Evolutionary conservation across 208 protist genomes (phyloP), one percentile per base, ranked within the genome.

Genomic region (Acanthamoeba polyphaga): DNA sequence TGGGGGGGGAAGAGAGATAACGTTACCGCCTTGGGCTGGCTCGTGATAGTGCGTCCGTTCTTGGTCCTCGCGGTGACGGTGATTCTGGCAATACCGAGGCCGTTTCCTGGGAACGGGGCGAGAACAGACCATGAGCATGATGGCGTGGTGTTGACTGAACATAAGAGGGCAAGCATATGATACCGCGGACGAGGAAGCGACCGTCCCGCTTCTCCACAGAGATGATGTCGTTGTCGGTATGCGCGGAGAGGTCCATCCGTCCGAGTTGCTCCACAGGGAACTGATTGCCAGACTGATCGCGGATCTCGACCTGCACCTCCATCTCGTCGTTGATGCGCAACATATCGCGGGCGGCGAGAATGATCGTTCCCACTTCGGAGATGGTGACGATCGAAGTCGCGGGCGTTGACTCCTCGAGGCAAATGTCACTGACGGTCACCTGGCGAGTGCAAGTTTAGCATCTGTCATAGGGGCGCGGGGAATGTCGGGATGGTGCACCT

Each of bases 301-400:
- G 34, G 29, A 94, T 53, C 55, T 94, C 90, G 24, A 94, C 90
- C 32, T 94, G 62, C 68, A 94, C 19, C 22, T 94, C 90, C 51
- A 82, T 82, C n/a, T 22, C 49, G 53, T 94, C 70, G 46, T 64
- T 64, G 68, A 94, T 55, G 32, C 32, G 64, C 27, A 94, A 27
- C 62, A 94, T 76, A 34, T 94, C 90, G 29, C 66, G 46, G 27
- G 90, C 38, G 12, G 91, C 82, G 19, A 94, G 43, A 17, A 29
- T 38, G 43, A 94, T 94, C 17, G 90, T 64, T 43, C 90, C 90
- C 49, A 94, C 70, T 32, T 94, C 90, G 27, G 68, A 76, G 29
- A 94, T 94, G 68, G 32, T 55, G 10, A 94, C 46, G 32, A 94
- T 82, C 12, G 90, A 76, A 6, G 68, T 34, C 53, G 72, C 90